Evolutionary conservation across 2,329 filamentous ascomycete species (phyloP), one percentile per base, ranked within the genome.

Genomic region (Apiospora rasikravindrae): DNA sequence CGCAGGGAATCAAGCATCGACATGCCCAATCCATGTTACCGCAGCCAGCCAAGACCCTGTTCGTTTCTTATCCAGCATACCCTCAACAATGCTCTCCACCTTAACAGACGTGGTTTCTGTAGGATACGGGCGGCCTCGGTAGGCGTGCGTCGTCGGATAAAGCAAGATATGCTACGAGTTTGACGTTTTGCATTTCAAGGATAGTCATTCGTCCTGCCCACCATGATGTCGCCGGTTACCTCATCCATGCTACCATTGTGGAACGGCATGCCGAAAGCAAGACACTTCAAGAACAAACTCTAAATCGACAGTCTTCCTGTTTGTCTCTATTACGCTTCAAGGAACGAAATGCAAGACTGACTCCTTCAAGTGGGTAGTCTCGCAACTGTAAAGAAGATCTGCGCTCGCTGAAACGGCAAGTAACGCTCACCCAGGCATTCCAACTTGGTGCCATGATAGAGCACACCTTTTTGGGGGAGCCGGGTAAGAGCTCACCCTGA

Each of bases 371-470:
- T 64, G 57, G 57, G 33, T 64, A 37, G 40, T 40, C 57, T 19
- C 10, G 40, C 57, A 40, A 64, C 57, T 64, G 29, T 64, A 40
- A 64, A 29, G 57, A 13, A 40, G 33, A 64, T 40, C 22, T 40
- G 29, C 29, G 33, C 33, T n/a, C 33, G 53, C 57, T 64, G 57
- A 64, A 33, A 64, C 57, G 19, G 33, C 57, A 64, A 61, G 53
- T 61, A 19, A 64, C 57, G 33, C 22, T 37, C 22, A 16, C 16
- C 19, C 29, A 64, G 8, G 22, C 57, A n/a, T 64, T 47, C 19
- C 57, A n/a, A 40, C 33, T 64, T n/a, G 22, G 19, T 40, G 57
- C 22, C 57, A 40, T 24, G 33, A 16, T 37, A 37, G 22, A n/a
- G 22, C 4, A 40, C 57, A 24, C 33, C 13, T 57, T 64, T 40